Percentiles rank a stretch among this genome's conserved stretches.
These are phyloP conservation scores for Fomes fomentarius DNA, from an alignment of 1,284 basidiomycete species.

Conservation along the genomic window DNA sequence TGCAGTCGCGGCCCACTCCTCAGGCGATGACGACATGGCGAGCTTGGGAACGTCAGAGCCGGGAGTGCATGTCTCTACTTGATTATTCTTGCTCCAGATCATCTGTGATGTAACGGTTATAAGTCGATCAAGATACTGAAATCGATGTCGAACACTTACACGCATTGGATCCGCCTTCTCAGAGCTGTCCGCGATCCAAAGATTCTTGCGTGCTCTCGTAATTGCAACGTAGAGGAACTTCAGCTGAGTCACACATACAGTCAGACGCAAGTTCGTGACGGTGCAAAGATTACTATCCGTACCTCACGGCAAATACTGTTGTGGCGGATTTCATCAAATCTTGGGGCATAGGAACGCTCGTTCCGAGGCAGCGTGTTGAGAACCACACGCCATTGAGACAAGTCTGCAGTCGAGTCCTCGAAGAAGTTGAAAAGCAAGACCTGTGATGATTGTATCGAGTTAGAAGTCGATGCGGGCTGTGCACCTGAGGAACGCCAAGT, in stretches of 20 bases:
- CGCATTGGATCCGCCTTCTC: slow-evolving; percentile 59
- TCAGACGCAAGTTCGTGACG: background rate
- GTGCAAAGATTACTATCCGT: slow-evolving; percentile 7
- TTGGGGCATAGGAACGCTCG: slow-evolving; percentile 39
- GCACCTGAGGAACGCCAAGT: no score
- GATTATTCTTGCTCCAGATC: slow-evolving; percentile 48
- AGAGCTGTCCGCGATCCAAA: slow-evolving; percentile 71
- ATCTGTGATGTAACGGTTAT: slow-evolving; percentile 34
- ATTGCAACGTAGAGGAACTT: slow-evolving; percentile 74
- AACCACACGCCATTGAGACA: slow-evolving; percentile 62
- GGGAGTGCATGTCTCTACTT: slow-evolving; percentile 48
- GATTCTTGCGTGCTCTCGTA: slow-evolving; percentile 66
- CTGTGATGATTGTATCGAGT: slow-evolving; percentile 36
- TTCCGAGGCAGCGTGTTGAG: slow-evolving; percentile 45
- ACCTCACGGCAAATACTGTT: slow-evolving; percentile 66
- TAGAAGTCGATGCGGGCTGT: no score
- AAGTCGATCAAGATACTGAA: background rate
- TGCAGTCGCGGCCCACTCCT: slow-evolving; percentile 61
- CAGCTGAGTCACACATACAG: slow-evolving; percentile 43
- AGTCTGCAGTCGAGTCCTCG: slow-evolving; percentile 56
- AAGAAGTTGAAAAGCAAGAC: slow-evolving; percentile 77
- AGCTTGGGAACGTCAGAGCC: slow-evolving; percentile 49
- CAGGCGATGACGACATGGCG: slow-evolving; percentile 47
- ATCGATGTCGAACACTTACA: slow-evolving; percentile 38
- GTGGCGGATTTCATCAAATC: slow-evolving; percentile 56